Evolutionary conservation across 2,329 filamentous ascomycete genomes (phyloP).

Genomic region (Byssoonygena ceratinophila): DNA sequence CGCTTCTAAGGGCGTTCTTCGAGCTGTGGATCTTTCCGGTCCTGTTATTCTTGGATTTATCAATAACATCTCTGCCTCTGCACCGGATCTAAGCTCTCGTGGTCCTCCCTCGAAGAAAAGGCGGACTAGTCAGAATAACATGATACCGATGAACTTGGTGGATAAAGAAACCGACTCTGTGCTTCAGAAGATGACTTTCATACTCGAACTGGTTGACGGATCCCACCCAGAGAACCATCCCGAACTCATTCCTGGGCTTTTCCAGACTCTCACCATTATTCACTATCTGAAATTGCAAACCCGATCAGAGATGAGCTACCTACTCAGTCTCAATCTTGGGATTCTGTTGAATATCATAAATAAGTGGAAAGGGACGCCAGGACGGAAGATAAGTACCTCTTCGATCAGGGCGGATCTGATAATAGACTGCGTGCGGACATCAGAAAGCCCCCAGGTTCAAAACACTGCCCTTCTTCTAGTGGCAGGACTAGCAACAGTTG

Average conservation of each 20-base stretch:
- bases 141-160: slow-evolving; percentile 50
- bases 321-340: slow-evolving; percentile 73
- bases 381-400: slow-evolving; percentile 58
- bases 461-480: slow-evolving; percentile 82
- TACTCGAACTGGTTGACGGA: slow-evolving; percentile 76
- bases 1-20: slow-evolving; percentile 54
- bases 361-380: slow-evolving; percentile 47
- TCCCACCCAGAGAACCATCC: slow-evolving; percentile 64
- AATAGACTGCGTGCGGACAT: slow-evolving; percentile 87
- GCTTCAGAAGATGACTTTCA: slow-evolving; percentile 69
- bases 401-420: slow-evolving; percentile 80
- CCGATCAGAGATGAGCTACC: slow-evolving; percentile 77
- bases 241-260: slow-evolving; percentile 66
- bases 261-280: slow-evolving; percentile 74
- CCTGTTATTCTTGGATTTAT: slow-evolving; percentile 62
- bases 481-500: slow-evolving; percentile 72
- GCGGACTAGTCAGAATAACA: slow-evolving; percentile 63
- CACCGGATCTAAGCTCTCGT: slow-evolving; percentile 56
- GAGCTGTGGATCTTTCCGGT: slow-evolving; percentile 61
- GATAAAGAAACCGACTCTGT: slow-evolving; percentile 57
- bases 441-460: slow-evolving; percentile 84
- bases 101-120: slow-evolving; percentile 67
- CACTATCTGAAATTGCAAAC: slow-evolving; percentile 73
- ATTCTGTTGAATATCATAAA: slow-evolving; percentile 77
- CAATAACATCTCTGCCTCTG: slow-evolving; percentile 60